Percentiles rank a stretch among this genome's conserved stretches.
phyloP scores from a whole-genome alignment of 2,329 filamentous ascomycete species.

The Xylariaceae sp. region DNA sequence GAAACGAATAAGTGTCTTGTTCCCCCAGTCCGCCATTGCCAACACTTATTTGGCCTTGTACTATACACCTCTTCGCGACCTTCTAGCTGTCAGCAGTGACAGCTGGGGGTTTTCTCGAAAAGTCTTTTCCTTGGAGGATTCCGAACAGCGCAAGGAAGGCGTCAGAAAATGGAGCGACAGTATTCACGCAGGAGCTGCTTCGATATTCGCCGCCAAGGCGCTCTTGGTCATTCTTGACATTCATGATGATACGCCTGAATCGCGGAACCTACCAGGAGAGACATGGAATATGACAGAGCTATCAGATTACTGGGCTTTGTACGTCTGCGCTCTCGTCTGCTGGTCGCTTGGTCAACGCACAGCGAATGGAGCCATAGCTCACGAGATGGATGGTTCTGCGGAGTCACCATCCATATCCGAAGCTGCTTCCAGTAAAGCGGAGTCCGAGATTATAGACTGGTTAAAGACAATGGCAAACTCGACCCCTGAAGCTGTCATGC shows the following conservation, averaged over 20 bases:
- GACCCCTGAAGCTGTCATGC: conserved; percentile 35
- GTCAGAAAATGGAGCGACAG: conserved; percentile 36
- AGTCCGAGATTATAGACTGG: conserved; percentile 32
- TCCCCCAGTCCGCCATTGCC: conserved; percentile 41
- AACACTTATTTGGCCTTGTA: conserved; percentile 54
- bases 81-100: conserved; percentile 54
- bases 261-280: conserved; percentile 6
- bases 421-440: conserved; percentile 32
- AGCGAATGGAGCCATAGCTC: conserved; percentile 16
- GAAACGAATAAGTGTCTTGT: conserved; percentile 37
- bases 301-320: conserved; percentile 81
- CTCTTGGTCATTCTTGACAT: conserved; percentile 42
- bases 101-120: conserved; percentile 55
- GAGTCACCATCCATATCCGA: conserved; percentile 1
- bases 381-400: conserved; percentile 12
- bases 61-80: conserved; percentile 52
- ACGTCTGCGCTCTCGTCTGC: conserved; percentile 53
- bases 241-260: conserved; percentile 22
- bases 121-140: conserved; percentile 40
- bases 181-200: conserved; percentile 40
- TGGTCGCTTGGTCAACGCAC: conserved; percentile 49
- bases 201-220: conserved; percentile 47
- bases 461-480: conserved; percentile 38
- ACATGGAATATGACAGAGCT: conserved; percentile 52
- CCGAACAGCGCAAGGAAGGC: conserved; percentile 42